Percentiles rank a stretch among this genome's conserved stretches.
phyloP scores from a whole-genome alignment of 208 protist genomes.

The Porcisia hertigi region DNA sequence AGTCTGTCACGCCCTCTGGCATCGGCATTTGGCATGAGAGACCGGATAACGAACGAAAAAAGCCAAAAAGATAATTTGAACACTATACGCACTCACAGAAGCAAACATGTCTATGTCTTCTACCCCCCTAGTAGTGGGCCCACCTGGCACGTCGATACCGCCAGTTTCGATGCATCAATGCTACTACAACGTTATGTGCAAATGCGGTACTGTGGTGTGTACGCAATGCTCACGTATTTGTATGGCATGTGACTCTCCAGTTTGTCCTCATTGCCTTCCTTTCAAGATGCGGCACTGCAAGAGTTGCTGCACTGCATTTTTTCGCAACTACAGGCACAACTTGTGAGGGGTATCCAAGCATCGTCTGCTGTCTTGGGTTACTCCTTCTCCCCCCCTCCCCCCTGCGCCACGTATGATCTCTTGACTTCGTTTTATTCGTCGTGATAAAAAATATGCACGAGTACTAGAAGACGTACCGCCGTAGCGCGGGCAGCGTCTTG shows the following conservation, averaged over 20 bases:
- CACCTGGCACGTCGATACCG: not conserved
- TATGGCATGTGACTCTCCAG: constrained; percentile 61
- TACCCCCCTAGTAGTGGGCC: constrained; percentile 3
- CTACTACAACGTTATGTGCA: constrained; percentile 41
- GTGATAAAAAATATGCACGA: too few species aligned
- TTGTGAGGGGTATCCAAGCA: constrained; percentile 35
- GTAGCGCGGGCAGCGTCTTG: not conserved
- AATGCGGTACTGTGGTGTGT: constrained; percentile 59
- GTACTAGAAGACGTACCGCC: not conserved
- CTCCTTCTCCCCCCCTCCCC: not conserved
- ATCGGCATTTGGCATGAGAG: not conserved
- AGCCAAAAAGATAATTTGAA: not conserved
- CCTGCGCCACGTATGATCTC: not conserved
- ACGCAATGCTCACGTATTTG: constrained; percentile 64
- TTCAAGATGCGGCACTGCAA: constrained; percentile 71
- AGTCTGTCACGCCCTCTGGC: not conserved
- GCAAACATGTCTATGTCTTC: constrained; percentile 10
- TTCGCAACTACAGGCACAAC: constrained; percentile 47
- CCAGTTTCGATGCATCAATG: constrained; percentile 45
- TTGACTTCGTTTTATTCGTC: not conserved
- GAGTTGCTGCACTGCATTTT: constrained; percentile 68
- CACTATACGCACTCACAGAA: not conserved
- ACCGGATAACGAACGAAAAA: not conserved
- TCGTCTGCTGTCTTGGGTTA: not conserved
- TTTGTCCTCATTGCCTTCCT: constrained; percentile 61